Base-by-base conservation (phyloP, 2,329 filamentous ascomycete species). In the Penicillium psychrosexuale region DNA sequence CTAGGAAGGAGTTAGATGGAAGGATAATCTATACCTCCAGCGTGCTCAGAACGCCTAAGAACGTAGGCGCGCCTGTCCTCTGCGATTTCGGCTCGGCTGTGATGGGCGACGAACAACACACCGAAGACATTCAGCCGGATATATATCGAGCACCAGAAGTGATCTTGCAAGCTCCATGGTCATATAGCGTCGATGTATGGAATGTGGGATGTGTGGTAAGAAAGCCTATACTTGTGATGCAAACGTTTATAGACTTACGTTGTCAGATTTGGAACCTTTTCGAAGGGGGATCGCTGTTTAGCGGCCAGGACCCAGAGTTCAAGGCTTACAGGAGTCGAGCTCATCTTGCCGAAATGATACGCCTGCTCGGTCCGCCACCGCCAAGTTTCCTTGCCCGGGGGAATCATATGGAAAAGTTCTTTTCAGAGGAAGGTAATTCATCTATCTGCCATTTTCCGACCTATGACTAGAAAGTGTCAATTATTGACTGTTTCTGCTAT, bases 1-100 rank as follows among this genome's bases (percentile, higher is more conserved):
- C 78, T 0, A 67, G 78, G 12, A 82, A 82, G 50, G 57, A 72
- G 8, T 3, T 76, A 3, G 71, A 72, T 9, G 75, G 67, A 17
- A 70, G 74, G 60, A 66, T 6, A 9, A 76, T 81, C 5, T 80
- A 81, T 52, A 17, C 64, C 0, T 81, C 77, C 5, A 75, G 72
- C 4, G 62, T 71, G 19, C 68, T 80, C 5, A 51, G 59, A 55
- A 64, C 71, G 47, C 72, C 73, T 0, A 40, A 24, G 9, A n/a
- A 5, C 3, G 51, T 56, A 28, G 74, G 74, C 1, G 64, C 60
- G 0, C 72, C 74, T 0, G 68, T 80, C 1, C 67, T 82, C 7
- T 80, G 79, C 54, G 80, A 83, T 58, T 78, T 83, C 58, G 79
- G 79, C 12, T 77, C 78, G 0, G 78, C 77, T 8, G 66, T 78